A percentile compares a stretch with the other conserved stretches of the same genome.
Evolutionary conservation across 164 flowering plant species (phyloP).

Genomic region (Echeveria elegans): DNA sequence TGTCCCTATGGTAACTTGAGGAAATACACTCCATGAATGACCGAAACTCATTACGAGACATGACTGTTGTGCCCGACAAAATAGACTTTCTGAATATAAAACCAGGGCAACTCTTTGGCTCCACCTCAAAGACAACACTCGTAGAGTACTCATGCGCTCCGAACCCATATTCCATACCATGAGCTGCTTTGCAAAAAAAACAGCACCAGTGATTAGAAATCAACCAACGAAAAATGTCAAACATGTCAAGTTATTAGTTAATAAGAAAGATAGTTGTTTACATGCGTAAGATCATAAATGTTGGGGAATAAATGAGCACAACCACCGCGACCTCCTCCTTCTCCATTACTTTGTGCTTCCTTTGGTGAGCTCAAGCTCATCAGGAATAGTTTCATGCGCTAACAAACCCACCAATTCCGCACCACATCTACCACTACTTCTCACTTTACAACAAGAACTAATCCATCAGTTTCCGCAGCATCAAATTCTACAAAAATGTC

Average conservation of each 20-base stretch:
- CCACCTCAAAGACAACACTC: constrained; percentile 95
- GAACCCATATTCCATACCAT: constrained; percentile 83
- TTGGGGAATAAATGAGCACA: constrained; percentile 53
- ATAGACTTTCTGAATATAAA: constrained; percentile 75
- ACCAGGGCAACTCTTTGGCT: constrained; percentile 92
- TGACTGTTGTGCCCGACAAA: constrained; percentile 52
- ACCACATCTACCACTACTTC: background rate
- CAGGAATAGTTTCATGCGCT: constrained; percentile 46
- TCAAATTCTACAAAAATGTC: background rate
- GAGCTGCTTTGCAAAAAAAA: constrained; percentile 19
- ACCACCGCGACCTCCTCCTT: constrained; percentile 20
- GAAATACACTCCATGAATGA: constrained; percentile 67
- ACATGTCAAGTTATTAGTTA: background rate
- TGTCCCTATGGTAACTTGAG: constrained; percentile 64
- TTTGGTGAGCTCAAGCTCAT: constrained; percentile 15
- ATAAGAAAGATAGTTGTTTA: constrained; percentile 50
- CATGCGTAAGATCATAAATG: constrained; percentile 91
- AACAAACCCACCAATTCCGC: background rate
- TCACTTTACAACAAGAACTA: background rate
- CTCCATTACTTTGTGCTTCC: constrained; percentile 31
- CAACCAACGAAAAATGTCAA: background rate
- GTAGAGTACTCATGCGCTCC: constrained; percentile 89
- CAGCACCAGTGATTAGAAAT: background rate
- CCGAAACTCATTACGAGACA: constrained; percentile 64
- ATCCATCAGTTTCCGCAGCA: background rate